Base-by-base conservation (phyloP, 2,329 filamentous ascomycete genomes). In the Nemania sp. region DNA sequence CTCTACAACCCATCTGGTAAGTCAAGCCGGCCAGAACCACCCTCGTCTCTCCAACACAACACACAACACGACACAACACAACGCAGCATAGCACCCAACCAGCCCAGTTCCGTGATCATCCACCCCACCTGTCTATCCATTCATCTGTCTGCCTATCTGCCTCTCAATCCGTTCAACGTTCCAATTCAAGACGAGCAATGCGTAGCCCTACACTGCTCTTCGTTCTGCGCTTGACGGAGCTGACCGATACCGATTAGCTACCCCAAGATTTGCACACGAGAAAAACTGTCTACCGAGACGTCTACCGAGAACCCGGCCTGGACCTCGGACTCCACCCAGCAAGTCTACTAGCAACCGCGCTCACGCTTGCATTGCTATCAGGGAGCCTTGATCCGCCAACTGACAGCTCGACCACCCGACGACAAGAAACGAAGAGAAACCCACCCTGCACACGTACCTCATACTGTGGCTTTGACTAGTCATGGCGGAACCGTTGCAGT, bases 401-500 rank as follows among this genome's bases (percentile, higher is more conserved):
- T 7, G 25, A 29, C 40, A 17, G 37, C 37, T 18, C 35, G 35
- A 53, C 53, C 29, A 55, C 58, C 54, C 52, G 63, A 69, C 67
- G 65, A 68, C 68, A 69, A 72, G 67, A 70, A 66, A 63, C 50
- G 60, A 56, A 68, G 39, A 59, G 67, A 46, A 47, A 39, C 6
- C 51, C 52, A 59, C 57, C 49, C 60, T 71, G 67, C 66, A 67
- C 67, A 52, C 37, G 37, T 40, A 39, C 42, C 55, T 59, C 57
- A 53, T 40, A 46, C 88, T 90, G 90, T 92, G 89, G 83, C 90
- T 92, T 92, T 92, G 75, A 88, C 86, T 92, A 92, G 90, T 88
- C 86, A 97, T 97, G 92, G 90, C 91, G 77, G 88, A 84, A 83
- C 88, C 91, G 74, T 90, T 94, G 81, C 94, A 97, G 87, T 90